Percentiles rank a stretch among this genome's conserved stretches.
phyloP scores from a whole-genome alignment of 2,329 filamentous ascomycete species.

The Diplodia seriata region DNA sequence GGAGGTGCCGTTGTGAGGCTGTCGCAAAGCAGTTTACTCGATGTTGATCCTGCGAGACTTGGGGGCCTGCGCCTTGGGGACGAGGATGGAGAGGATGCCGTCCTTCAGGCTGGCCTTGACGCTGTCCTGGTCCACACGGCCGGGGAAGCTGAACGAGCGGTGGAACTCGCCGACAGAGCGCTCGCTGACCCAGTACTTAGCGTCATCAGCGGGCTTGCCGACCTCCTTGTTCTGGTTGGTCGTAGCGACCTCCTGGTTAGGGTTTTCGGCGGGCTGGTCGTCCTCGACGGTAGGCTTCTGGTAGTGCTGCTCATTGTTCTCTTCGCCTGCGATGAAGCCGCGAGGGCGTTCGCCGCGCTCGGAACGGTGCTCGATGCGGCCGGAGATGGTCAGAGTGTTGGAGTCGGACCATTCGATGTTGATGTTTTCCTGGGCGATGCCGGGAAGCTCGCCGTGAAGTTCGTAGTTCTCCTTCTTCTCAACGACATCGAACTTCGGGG shows the following conservation, averaged over 20 bases:
- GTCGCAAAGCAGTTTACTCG: conserved; percentile 50
- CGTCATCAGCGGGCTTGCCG: conserved; percentile 48
- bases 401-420: conserved; percentile 79
- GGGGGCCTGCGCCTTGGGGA: conserved; percentile 62
- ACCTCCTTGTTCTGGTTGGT: conserved; percentile 48
- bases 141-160: conserved; percentile 65
- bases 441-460: conserved; percentile 80
- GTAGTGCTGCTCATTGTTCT: conserved; percentile 42
- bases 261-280: conserved; percentile 45
- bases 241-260: conserved; percentile 39
- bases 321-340: conserved; percentile 55
- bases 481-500: conserved; percentile 78
- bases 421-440: conserved; percentile 75
- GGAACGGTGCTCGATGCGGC: conserved; percentile 70
- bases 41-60: conserved; percentile 62
- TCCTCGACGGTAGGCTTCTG: conserved; percentile 70
- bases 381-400: conserved; percentile 74
- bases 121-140: conserved; percentile 64
- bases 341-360: conserved; percentile 61
- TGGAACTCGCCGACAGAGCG: conserved; percentile 66
- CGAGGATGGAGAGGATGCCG: conserved; percentile 63
- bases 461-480: conserved; percentile 74
- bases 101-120: conserved; percentile 68
- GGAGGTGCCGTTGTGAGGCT: no score
- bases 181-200: conserved; percentile 74